These are phyloP conservation scores for Cyberlindnera amylophila DNA, from an alignment of 805 yeast genomes.

Conservation along the genomic window DNA sequence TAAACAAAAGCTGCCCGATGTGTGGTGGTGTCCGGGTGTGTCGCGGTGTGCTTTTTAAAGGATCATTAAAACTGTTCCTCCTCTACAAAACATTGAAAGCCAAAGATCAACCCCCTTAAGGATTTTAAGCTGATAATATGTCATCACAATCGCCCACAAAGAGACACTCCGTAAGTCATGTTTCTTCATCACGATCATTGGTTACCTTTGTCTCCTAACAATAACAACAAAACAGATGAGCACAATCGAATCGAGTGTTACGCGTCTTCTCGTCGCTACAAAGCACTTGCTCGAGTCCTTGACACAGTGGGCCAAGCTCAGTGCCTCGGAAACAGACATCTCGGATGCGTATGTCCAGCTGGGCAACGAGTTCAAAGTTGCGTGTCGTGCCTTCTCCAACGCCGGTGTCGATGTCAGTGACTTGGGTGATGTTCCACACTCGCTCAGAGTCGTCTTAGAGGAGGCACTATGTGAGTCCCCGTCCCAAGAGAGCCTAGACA, in stretches of 20 bases:
- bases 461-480: slow-evolving; percentile 83
- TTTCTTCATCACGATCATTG: too few relatives aligned
- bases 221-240: slow-evolving; percentile 28
- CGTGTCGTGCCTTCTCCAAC: slow-evolving; percentile 71
- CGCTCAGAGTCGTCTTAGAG: slow-evolving; percentile 75
- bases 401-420: slow-evolving; percentile 81
- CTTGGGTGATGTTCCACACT: slow-evolving; percentile 86
- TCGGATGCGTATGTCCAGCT: slow-evolving; percentile 87
- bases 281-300: slow-evolving; percentile 82
- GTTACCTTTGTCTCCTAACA: too few relatives aligned
- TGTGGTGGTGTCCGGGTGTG: too few relatives aligned
- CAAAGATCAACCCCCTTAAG: too few relatives aligned
- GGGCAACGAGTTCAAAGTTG: slow-evolving; percentile 89
- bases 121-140: not conserved
- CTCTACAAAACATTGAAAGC: too few relatives aligned
- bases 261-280: slow-evolving; percentile 79
- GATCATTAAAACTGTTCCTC: too few relatives aligned
- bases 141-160: slow-evolving; percentile 21
- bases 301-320: slow-evolving; percentile 83
- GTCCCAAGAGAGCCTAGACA: slow-evolving; percentile 75
- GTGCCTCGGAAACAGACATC: slow-evolving; percentile 78
- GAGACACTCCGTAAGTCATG: slow-evolving; percentile 27
- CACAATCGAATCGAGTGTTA: slow-evolving; percentile 74
- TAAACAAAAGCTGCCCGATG: too few relatives aligned
- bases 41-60: too few relatives aligned